Conservation (phyloP, 768 basidiomycete genomes). For the Mrakia hoshinonis region DNA sequence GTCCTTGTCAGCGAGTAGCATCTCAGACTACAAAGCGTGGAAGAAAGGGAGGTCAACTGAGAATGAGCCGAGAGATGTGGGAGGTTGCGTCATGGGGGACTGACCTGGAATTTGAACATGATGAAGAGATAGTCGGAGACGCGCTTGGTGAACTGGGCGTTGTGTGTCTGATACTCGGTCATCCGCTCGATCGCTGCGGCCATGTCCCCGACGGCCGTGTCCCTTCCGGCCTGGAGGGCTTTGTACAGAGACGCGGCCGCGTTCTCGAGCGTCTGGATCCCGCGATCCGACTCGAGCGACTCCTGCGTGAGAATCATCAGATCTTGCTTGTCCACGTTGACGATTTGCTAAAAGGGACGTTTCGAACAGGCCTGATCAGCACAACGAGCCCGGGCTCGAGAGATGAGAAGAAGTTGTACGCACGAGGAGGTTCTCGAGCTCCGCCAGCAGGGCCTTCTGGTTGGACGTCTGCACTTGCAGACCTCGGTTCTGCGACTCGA, state of each 20-base stretch:
- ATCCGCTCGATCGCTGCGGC: slow-evolving; percentile 92
- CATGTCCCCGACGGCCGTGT: slow-evolving; percentile 68
- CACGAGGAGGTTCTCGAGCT: slow-evolving; percentile 80
- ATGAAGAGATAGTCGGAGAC: slow-evolving; percentile 80
- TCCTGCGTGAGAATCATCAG: slow-evolving; percentile 75
- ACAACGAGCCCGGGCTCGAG: neutral
- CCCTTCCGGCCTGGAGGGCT: slow-evolving; percentile 78
- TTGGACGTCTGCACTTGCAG: slow-evolving; percentile 96
- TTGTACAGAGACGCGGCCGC: slow-evolving; percentile 87
- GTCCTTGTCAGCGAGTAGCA: slow-evolving; percentile 52
- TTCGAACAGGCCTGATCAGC: neutral
- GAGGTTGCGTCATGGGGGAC: neutral
- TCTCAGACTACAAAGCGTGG: slow-evolving; percentile 51
- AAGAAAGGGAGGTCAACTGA: neutral
- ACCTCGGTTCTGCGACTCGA: slow-evolving; percentile 92
- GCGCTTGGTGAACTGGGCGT: slow-evolving; percentile 85
- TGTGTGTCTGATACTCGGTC: slow-evolving; percentile 81
- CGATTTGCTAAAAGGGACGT: slow-evolving; percentile 60
- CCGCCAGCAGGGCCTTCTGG: slow-evolving; percentile 70
- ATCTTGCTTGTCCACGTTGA: slow-evolving; percentile 75
- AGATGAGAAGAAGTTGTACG: slow-evolving; percentile 32
- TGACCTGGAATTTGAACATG: slow-evolving; percentile 58
- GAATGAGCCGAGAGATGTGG: neutral
- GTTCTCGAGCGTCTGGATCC: slow-evolving; percentile 69
- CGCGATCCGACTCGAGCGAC: slow-evolving; percentile 67